Base-by-base conservation (phyloP, 441 rosid genomes). In the Gossypium aridum region DNA sequence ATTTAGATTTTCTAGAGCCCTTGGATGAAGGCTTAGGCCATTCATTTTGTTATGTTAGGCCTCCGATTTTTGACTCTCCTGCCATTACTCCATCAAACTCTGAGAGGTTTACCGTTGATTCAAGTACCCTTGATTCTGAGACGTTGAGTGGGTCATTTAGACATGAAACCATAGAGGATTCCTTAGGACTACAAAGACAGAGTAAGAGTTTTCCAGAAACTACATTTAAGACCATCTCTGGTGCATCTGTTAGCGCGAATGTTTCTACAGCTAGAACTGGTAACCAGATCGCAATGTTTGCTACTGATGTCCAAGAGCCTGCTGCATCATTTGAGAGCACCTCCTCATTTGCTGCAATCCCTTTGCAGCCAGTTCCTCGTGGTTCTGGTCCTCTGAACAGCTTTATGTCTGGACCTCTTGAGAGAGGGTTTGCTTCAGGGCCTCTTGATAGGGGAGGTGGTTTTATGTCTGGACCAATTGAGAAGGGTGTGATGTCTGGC, bases 251-350 rank as follows among this genome's bases (percentile, higher is more conserved):
- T 64, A 94, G 98, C 80, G 97, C 98, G 60, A 92, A 92, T 85
- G 97, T 92, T 54, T 92, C 97, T 59, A 94, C 98, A 3, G 97
- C 97, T 79, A 86, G 98, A 86, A 92, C 96, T 25, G 90, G 92
- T 72, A 90, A 88, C 78, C 96, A 86, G 78, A 91, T 79, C 87
- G 91, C 93, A 74, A 82, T 90, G 78, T 85, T 83, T 71, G 80
- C 92, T 12, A 86, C 84, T 75, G 98, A 94, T 5, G 86, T 80
- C 71, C 90, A 82, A 80, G 98, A 91, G 87, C 97, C 92, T 72
- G 97, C 97, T 70, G 97, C 98, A 64, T 87, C 98, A 26, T 94
- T 94, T 71, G 92, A 92, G 91, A 92, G 98, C 88, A 94, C 98
- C 5, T 87, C 98, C 57, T 94, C 93, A 1, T 92, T 94, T 87